A percentile compares a stretch with the other conserved stretches of the same genome.
These are phyloP conservation scores for Astraeus odoratus DNA, from an alignment of 768 basidiomycete species.

Conservation along the genomic window DNA sequence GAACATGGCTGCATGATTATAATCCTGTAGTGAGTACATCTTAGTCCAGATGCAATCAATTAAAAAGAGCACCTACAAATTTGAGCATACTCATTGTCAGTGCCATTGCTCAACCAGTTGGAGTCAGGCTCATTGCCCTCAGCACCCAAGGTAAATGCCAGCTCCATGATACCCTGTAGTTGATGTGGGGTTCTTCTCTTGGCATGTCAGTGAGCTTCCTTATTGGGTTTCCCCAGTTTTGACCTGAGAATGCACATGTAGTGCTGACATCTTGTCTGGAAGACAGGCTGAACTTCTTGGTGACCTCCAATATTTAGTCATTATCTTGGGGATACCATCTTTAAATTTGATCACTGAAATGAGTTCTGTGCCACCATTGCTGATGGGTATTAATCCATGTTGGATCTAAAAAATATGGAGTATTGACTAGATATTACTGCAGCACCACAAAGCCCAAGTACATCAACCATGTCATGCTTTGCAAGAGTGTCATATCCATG, in stretches of 20 bases:
- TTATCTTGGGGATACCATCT: not conserved
- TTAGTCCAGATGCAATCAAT: not conserved
- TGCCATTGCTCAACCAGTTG: not conserved
- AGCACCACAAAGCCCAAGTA: not conserved
- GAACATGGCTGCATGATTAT: not conserved
- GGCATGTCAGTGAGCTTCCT: not conserved
- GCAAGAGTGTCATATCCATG: too few relatives aligned
- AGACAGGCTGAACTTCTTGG: constrained; percentile 1
- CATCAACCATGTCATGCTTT: not conserved
- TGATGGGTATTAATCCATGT: not conserved
- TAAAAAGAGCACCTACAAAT: not conserved
- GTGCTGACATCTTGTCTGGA: constrained; percentile 5
- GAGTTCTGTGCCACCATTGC: not conserved
- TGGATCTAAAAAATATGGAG: not conserved
- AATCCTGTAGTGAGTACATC: not conserved
- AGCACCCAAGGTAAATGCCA: not conserved
- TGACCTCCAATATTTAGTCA: not conserved
- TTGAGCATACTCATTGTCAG: not conserved
- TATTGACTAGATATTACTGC: not conserved
- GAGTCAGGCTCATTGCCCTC: not conserved
- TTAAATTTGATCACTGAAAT: not conserved
- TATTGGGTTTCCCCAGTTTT: constrained; percentile 4
- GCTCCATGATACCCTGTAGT: not conserved
- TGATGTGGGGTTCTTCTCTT: not conserved
- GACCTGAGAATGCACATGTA: not conserved